Evolutionary conservation across 169 alveolate species (phyloP).

Genomic region (Plasmodium fragile): DNA sequence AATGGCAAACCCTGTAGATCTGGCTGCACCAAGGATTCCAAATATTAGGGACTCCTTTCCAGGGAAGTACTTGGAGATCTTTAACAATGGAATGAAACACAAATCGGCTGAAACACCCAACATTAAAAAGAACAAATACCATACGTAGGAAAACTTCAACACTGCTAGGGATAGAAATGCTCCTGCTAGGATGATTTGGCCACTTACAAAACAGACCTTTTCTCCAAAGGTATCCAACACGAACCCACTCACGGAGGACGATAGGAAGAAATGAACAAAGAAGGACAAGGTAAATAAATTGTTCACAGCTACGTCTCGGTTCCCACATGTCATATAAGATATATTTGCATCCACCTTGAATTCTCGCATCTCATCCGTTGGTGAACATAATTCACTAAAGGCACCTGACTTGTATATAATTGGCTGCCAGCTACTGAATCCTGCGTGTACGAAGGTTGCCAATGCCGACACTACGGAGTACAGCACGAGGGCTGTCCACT

Average conservation of each 20-base stretch:
- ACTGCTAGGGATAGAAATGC: slow-evolving; percentile 30
- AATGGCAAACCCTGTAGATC: slow-evolving; percentile 58
- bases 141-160: slow-evolving; percentile 30
- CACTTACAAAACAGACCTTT: slow-evolving; percentile 52
- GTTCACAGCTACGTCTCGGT: slow-evolving; percentile 64
- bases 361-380: slow-evolving; percentile 9
- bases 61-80: slow-evolving; percentile 55
- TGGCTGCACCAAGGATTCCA: slow-evolving; percentile 71
- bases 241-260: slow-evolving; percentile 64
- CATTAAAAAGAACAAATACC: slow-evolving; percentile 58
- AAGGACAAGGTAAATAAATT: slow-evolving; percentile 62
- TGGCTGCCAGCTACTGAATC: slow-evolving; percentile 76
- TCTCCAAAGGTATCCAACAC: slow-evolving; percentile 68
- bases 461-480: slow-evolving; percentile 36
- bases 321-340: slow-evolving; percentile 49
- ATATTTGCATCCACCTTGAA: slow-evolving; percentile 23
- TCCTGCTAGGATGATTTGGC: slow-evolving; percentile 26
- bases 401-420: slow-evolving; percentile 70
- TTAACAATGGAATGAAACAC: slow-evolving; percentile 65
- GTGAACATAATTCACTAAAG: slow-evolving; percentile 41
- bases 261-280: slow-evolving; percentile 66
- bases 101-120: slow-evolving; percentile 73
- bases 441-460: slow-evolving; percentile 51
- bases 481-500: slow-evolving; percentile 28
- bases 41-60: slow-evolving; percentile 54